phyloP scores from a whole-genome alignment of 768 basidiomycete species.

The Suillus subalutaceus region DNA sequence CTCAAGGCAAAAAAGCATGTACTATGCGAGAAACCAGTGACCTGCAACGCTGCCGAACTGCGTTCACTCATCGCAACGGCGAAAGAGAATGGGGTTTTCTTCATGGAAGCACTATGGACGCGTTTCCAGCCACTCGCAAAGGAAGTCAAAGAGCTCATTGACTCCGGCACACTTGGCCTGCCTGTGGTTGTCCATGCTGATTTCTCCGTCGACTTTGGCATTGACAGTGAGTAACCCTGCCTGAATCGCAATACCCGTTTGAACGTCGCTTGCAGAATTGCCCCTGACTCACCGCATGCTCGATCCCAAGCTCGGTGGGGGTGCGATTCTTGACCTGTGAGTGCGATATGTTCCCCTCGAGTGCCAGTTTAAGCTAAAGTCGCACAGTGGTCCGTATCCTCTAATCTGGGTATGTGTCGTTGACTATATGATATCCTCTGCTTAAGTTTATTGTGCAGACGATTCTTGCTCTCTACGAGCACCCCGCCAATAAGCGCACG shows the following conservation, averaged over 20 bases:
- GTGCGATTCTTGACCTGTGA: constrained; percentile 53
- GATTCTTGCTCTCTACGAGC: constrained; percentile 48
- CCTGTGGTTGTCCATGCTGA: constrained; percentile 49
- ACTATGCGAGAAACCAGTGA: constrained; percentile 59
- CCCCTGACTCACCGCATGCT: constrained; percentile 49
- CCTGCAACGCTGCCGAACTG: constrained; percentile 50
- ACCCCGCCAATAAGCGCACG: constrained; percentile 45
- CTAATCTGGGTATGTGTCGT: constrained; percentile 41
- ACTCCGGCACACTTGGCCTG: constrained; percentile 41
- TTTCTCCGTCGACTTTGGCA: constrained; percentile 46
- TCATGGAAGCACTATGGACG: constrained; percentile 63
- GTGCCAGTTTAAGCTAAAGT: neutral
- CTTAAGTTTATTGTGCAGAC: constrained; percentile 40
- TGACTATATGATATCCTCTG: constrained; percentile 3
- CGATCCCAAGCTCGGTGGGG: constrained; percentile 54
- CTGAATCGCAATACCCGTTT: neutral
- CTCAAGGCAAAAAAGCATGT: constrained; percentile 55
- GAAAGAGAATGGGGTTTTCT: constrained; percentile 51
- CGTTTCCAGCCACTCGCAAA: constrained; percentile 37
- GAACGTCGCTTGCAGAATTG: constrained; percentile 33
- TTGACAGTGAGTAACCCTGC: constrained; percentile 40
- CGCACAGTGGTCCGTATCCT: constrained; percentile 46
- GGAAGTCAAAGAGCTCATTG: constrained; percentile 39
- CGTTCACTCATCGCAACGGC: constrained; percentile 48
- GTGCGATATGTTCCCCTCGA: constrained; percentile 15